These are phyloP conservation scores for Ustilago tritici DNA, from an alignment of 1,284 basidiomycete genomes.

Conservation along the genomic window DNA sequence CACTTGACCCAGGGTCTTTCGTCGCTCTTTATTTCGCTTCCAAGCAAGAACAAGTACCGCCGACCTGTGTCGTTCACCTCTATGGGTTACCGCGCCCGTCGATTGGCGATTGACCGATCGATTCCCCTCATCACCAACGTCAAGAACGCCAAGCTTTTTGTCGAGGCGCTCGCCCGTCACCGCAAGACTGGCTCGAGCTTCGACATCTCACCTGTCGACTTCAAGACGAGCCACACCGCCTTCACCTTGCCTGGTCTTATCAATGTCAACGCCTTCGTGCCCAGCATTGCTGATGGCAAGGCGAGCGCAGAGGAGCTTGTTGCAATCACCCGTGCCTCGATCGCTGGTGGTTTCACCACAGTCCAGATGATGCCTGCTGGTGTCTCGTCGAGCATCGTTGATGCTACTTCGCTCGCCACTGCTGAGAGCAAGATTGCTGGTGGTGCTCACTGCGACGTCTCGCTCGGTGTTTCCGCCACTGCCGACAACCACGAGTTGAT, in stretches of 20 bases:
- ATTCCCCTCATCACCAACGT: conserved; percentile 98
- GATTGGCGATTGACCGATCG: conserved; percentile 99
- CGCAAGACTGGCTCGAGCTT: conserved; percentile 78
- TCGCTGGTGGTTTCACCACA: conserved; percentile 65
- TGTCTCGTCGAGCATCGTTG: conserved; percentile 45
- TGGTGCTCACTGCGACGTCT: conserved; percentile 63
- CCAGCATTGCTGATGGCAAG: conserved; percentile 74
- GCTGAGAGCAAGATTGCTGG: conserved; percentile 64
- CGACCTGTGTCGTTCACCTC: conserved; percentile 96
- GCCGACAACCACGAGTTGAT: conserved; percentile 53
- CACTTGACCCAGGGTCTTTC: conserved; percentile 66
- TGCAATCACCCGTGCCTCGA: conserved; percentile 60
- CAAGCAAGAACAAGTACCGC: conserved; percentile 97
- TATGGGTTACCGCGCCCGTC: conserved; percentile 94
- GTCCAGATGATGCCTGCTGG: conserved; percentile 60
- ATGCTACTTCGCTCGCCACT: conserved; percentile 50
- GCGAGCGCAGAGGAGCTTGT: conserved; percentile 76
- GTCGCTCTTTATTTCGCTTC: conserved; percentile 95
- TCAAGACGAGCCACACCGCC: conserved; percentile 89
- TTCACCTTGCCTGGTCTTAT: conserved; percentile 92
- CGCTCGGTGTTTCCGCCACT: conserved; percentile 62
- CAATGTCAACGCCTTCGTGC: conserved; percentile 90
- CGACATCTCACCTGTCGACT: conserved; percentile 90
- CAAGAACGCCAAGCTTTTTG: conserved; percentile 97
- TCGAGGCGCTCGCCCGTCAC: conserved; percentile 85